Conservation (phyloP, 1,284 basidiomycete species). For the Rhodotorula sp. region DNA sequence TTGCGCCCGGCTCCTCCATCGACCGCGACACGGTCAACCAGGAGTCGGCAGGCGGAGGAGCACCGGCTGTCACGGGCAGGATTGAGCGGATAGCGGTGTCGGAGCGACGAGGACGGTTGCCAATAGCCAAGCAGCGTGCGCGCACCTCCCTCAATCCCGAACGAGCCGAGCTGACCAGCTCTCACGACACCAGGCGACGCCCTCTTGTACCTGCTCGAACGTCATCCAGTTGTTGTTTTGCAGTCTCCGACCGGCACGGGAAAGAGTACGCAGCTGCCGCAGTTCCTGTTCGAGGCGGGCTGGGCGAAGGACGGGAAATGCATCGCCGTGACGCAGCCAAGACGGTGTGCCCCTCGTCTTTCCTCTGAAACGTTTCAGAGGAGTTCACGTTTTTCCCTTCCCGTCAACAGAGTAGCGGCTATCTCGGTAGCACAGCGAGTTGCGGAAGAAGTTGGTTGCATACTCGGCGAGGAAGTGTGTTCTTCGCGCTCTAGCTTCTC, state of each 20-base stretch:
- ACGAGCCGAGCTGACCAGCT: not conserved
- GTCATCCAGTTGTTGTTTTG: slow-evolving; percentile 76
- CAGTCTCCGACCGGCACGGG: slow-evolving; percentile 96
- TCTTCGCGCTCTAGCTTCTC: too few species aligned
- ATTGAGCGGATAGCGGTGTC: slow-evolving; percentile 62
- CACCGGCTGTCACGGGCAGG: slow-evolving; percentile 65
- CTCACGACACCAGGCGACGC: slow-evolving; percentile 60
- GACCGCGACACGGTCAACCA: slow-evolving; percentile 72
- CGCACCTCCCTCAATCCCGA: slow-evolving; percentile 16
- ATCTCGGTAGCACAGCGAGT: slow-evolving; percentile 50
- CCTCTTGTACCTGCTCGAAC: slow-evolving; percentile 79
- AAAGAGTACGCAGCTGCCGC: slow-evolving; percentile 83
- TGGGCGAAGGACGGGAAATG: slow-evolving; percentile 46
- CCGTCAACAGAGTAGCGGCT: slow-evolving; percentile 45
- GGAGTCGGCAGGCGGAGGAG: slow-evolving; percentile 50
- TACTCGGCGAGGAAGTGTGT: slow-evolving; percentile 78
- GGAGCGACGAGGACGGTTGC: slow-evolving; percentile 72
- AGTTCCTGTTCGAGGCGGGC: slow-evolving; percentile 82
- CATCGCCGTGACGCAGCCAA: slow-evolving; percentile 49
- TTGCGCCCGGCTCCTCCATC: slow-evolving; percentile 66
- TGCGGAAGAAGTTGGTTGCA: slow-evolving; percentile 46
- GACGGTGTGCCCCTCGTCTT: slow-evolving; percentile 15
- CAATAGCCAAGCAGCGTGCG: slow-evolving; percentile 82
- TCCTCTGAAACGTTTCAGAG: not conserved
- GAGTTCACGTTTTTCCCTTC: too few species aligned